Evolutionary conservation across 768 basidiomycete species (phyloP), one percentile per base, ranked within the genome.

Genomic region (Boletus barrowsii): DNA sequence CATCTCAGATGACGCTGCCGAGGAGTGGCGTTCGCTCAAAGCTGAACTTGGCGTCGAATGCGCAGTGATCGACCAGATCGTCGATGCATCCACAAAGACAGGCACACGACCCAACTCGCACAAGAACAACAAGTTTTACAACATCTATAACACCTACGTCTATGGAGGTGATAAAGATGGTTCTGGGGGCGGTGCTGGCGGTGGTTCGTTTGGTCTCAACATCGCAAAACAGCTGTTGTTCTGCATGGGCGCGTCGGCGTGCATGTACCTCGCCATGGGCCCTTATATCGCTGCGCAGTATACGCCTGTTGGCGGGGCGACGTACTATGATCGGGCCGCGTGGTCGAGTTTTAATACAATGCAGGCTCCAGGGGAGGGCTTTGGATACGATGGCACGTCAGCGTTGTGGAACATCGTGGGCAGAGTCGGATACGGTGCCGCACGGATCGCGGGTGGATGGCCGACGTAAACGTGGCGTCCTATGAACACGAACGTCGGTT

Each of bases 301-400:
- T 44, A 77, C 79, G 46, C 69, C 73, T 17, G 74, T 82, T 5
- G 84, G 86, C 0, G 87, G 88, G n/a, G 75, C 85, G 39, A 86
- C 84, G 33, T 83, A 83, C 58, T 86, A 89, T 61, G 90, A 93
- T 62, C 84, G 90, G 11, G 77, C 80, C 9, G 87, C 87, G 26
- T 93, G 90, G 90, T 77, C 76, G 52, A 86, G 83, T 66, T 90
- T 89, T 72, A 91, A 92, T 64, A 73, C 80, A 11, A 79, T 93
- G 74, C 80, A 81, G 47, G 81, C 78, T 10, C 78, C 76, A 1
- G 88, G 88, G 0, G 89, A 90, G 63, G 89, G 90, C 29, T 88
- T 89, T 59, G 72, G 73, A 20, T 72, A 74, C 13, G 85, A 85
- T 58, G 77, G 80, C 33, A 81, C 84, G 2, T 75, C 79, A 18